A percentile compares a stretch with the other conserved stretches of the same genome.
Evolutionary conservation across 1,284 basidiomycete species (phyloP).

Genomic region (Earliella scabrosa): DNA sequence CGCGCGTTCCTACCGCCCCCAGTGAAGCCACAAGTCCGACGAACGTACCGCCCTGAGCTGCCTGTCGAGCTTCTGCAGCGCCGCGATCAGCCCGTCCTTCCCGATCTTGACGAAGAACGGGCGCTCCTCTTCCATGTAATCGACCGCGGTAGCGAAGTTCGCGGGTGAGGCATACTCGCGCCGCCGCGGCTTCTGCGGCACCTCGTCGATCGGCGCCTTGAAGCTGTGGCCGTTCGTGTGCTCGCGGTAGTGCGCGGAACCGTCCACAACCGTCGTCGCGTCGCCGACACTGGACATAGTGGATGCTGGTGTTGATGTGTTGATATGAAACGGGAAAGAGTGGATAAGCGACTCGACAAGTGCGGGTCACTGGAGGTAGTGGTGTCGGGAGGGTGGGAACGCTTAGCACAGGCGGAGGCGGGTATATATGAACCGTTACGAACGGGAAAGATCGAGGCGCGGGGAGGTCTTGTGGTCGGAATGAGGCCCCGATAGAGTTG

Average conservation of each 20-base stretch:
- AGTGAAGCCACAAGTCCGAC: conserved; percentile 5
- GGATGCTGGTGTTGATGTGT: conserved; percentile 7
- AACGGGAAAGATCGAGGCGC: not conserved
- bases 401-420: not conserved
- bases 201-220: conserved; percentile 13
- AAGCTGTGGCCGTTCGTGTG: conserved; percentile 7
- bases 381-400: not conserved
- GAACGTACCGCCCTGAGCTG: conserved; percentile 54
- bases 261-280: conserved; percentile 28
- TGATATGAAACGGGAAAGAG: not conserved
- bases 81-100: conserved; percentile 63
- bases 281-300: conserved; percentile 25
- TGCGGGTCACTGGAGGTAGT: not conserved
- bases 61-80: conserved; percentile 65
- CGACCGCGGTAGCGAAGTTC: conserved; percentile 26
- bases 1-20: not conserved
- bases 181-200: conserved; percentile 7
- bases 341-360: not conserved
- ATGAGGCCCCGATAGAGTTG: not conserved
- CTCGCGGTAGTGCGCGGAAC: conserved; percentile 6
- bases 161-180: conserved; percentile 1
- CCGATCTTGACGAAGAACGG: conserved; percentile 73
- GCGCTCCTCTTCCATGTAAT: conserved; percentile 48
- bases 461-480: not conserved
- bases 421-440: not conserved